These are phyloP conservation scores for Wickerhamomyces silvicola DNA, from an alignment of 805 yeast genomes.

Conservation along the genomic window DNA sequence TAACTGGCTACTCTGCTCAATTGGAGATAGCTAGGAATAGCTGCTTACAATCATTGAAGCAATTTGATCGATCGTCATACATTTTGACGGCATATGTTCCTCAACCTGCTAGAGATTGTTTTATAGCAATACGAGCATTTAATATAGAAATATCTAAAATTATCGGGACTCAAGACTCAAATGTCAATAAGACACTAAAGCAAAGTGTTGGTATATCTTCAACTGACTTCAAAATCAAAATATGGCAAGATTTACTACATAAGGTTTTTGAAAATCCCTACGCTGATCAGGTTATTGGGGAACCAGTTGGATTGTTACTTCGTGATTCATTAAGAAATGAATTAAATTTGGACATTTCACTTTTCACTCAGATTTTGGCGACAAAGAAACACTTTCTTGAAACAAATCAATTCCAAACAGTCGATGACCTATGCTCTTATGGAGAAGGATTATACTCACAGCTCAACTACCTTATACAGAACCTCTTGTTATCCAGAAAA, in stretches of 20 bases:
- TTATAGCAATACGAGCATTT: constrained; percentile 58
- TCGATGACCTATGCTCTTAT: constrained; percentile 59
- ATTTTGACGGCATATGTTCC: constrained; percentile 68
- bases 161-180: constrained; percentile 4
- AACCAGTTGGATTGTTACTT: constrained; percentile 59
- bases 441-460: constrained; percentile 82
- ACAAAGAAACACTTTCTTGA: constrained; percentile 50
- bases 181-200: constrained; percentile 27
- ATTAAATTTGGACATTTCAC: constrained; percentile 43
- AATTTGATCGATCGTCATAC: constrained; percentile 55
- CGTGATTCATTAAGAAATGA: constrained; percentile 45
- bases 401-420: constrained; percentile 37
- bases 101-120: constrained; percentile 52
- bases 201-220: constrained; percentile 17
- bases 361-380: constrained; percentile 53
- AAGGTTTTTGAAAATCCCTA: constrained; percentile 34
- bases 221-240: constrained; percentile 50
- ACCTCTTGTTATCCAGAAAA: constrained; percentile 47
- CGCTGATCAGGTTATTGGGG: constrained; percentile 38
- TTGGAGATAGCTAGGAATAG: constrained; percentile 1
- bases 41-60: constrained; percentile 26
- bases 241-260: constrained; percentile 63
- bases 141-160: constrained; percentile 57
- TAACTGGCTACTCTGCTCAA: no score
- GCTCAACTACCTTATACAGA: constrained; percentile 60